Evolutionary conservation across 768 basidiomycete species (phyloP), one percentile per base, ranked within the genome.

Genomic region (Boletus vermiculosoides): DNA sequence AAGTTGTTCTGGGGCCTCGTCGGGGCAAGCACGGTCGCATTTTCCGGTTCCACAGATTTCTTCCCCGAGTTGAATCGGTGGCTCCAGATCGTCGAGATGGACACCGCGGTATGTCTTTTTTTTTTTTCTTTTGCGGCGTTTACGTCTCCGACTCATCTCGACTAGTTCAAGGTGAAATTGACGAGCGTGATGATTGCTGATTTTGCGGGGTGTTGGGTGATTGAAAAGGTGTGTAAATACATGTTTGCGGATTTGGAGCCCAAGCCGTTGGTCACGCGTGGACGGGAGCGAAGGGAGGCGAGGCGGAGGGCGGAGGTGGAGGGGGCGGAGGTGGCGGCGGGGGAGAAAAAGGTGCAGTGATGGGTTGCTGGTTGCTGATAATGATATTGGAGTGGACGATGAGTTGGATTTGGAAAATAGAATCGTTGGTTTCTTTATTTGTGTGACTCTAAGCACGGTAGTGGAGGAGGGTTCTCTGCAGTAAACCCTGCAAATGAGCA

Each of bases 81-180:
- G 96, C 80, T 99, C 45, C 97, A 98, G 72, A 88, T 98, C 42
- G 94, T 97, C 25, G 92, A 90, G 71, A 95, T 99, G 96, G 74
- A 85, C 45, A 66, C 66, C 10, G 61, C 76, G 33, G 95, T 97
- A 65, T 59, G 93, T 83, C 5, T 4, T 15, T 12, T 15, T 12
- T 31, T 22, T n/a, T 0, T 15, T 1, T 13, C 13, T 31, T 22
- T 23, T 15, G 12, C 9, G 5, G 30, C 5, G 30, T 51, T 11
- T n/a, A n/a, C 5, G 30, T 52, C 20, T 18, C 31, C 31, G 36
- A 5, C 36, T 15, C 1, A 37, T 18, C 16, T 37, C 36, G 18
- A 6, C 37, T 58, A 96, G 93, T 99, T 99, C 83, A 91, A 88
- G 70, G 51, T 88, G 65, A 81, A 80, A 56, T 72, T 99, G 59